phyloP scores from a whole-genome alignment of 345 rosid genomes.

The Cardamine resedifolia region DNA sequence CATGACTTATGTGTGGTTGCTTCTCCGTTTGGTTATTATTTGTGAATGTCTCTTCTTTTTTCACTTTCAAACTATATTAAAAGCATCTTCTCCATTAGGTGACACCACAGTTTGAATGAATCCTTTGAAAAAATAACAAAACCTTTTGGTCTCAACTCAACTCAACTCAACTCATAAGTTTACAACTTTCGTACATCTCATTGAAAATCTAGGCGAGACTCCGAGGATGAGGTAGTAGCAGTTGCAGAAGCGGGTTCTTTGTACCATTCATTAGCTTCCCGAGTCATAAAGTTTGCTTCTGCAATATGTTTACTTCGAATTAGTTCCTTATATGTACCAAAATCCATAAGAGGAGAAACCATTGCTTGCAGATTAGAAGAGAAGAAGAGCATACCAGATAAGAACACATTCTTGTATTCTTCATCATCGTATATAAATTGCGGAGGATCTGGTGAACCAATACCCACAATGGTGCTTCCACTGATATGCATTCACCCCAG shows the following conservation, averaged over 20 bases:
- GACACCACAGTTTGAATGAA: slow-evolving; percentile 1
- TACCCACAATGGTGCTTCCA: slow-evolving; percentile 93
- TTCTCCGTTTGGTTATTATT: slow-evolving; percentile 10
- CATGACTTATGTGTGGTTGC: slow-evolving; percentile 51
- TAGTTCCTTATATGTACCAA: not conserved
- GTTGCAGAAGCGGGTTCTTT: slow-evolving; percentile 57
- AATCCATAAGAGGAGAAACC: not conserved
- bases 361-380: not conserved
- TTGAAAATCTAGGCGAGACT: slow-evolving; percentile 31
- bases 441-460: slow-evolving; percentile 96
- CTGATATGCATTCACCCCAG: slow-evolving; percentile 42
- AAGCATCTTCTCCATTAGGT: not conserved
- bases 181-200: slow-evolving; percentile 24
- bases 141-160: not conserved
- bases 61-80: not conserved
- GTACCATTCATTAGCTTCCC: slow-evolving; percentile 82
- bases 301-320: slow-evolving; percentile 33
- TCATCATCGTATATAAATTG: slow-evolving; percentile 78
- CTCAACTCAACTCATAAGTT: not conserved
- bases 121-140: not conserved
- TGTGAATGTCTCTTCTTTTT: not conserved
- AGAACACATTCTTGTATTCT: slow-evolving; percentile 74
- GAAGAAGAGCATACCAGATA: slow-evolving; percentile 59
- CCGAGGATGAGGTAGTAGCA: slow-evolving; percentile 35
- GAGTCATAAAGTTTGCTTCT: slow-evolving; percentile 84